Percentiles rank a stretch among this genome's conserved stretches.
Evolutionary conservation across 1,284 basidiomycete species (phyloP).

Genomic region (Leucoagaricus sp.): DNA sequence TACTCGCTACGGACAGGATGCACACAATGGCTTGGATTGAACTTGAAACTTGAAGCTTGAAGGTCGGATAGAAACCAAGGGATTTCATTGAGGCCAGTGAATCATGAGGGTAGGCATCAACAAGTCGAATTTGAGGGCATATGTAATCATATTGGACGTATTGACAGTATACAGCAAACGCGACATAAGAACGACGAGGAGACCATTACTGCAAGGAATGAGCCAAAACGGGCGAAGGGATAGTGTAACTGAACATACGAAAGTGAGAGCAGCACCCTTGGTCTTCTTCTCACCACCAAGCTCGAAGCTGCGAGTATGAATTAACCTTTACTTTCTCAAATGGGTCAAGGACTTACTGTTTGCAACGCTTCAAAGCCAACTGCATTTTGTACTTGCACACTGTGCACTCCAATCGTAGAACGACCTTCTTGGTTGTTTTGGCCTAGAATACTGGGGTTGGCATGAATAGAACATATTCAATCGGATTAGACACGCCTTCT

Average conservation of each 20-base stretch:
- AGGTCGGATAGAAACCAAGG: background rate
- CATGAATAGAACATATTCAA: background rate
- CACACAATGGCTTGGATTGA: too few species aligned
- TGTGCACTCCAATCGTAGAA: constrained; percentile 96
- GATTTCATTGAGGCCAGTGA: background rate
- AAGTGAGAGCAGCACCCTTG: constrained; percentile 91
- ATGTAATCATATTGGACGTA: constrained; percentile 32
- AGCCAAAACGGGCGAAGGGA: background rate
- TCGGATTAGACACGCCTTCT: constrained; percentile 66
- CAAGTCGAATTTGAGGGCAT: constrained; percentile 13
- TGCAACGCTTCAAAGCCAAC: constrained; percentile 96
- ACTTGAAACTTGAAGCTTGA: too few species aligned
- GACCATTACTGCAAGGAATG: constrained; percentile 32
- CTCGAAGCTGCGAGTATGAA: constrained; percentile 75
- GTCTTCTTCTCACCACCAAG: constrained; percentile 99
- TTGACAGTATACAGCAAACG: constrained; percentile 23
- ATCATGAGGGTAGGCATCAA: background rate
- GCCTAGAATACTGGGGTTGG: constrained; percentile 49
- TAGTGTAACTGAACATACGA: constrained; percentile 59
- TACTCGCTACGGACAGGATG: background rate
- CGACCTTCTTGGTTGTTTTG: constrained; percentile 99
- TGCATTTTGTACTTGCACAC: constrained; percentile 99
- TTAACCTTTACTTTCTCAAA: background rate
- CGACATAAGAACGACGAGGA: constrained; percentile 28
- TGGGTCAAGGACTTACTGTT: constrained; percentile 78